Evolutionary conservation across 2,329 filamentous ascomycete species (phyloP), one percentile per base, ranked within the genome.

Genomic region (Trichophyton verrucosum): DNA sequence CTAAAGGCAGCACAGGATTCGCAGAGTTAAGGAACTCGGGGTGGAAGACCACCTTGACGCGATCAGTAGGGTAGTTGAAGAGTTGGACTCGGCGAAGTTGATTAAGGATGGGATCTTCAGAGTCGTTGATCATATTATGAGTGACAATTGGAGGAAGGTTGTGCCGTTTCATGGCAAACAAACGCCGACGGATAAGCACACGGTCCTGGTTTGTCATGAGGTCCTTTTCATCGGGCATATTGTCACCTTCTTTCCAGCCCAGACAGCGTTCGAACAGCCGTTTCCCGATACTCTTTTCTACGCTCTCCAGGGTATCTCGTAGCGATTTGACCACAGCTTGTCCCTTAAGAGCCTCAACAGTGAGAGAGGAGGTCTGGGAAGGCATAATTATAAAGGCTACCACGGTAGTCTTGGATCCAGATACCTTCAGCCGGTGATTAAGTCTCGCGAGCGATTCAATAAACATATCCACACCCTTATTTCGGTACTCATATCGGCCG

Each of bases 401-500:
- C 6, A 99, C 87, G 0, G 94, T 97, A 72, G 86, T 91, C 76
- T 94, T 95, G 67, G 90, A 95, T 57, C 89, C 89, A 6, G 85
- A 76, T 58, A 77, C 76, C 82, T 97, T 97, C 71, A 99, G 84
- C 44, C 88, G 84, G 78, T 97, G 91, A 76, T 99, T 99, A 69
- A 99, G 78, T 49, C 94, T 88, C 30, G 94, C 94, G 64, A 99
- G 79, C 2, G 91, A 94, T 76, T 99, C 94, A 67, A 99, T 95
- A 75, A 97, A 99, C 94, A 99, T 97, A 75, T 99, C 94, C 8
- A 96, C 92, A 70, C 94, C 94, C 77, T 99, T 99, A 72, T 99
- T 99, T 65, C 94, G 82, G 81, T 92, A 99, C 75, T 99, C 94
- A 71, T 99, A 99, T 64, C 94, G 88, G 63, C 94, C 94, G 5